Conservation (phyloP, 2,329 filamentous ascomycete species). For the Diaporthe sp. region DNA sequence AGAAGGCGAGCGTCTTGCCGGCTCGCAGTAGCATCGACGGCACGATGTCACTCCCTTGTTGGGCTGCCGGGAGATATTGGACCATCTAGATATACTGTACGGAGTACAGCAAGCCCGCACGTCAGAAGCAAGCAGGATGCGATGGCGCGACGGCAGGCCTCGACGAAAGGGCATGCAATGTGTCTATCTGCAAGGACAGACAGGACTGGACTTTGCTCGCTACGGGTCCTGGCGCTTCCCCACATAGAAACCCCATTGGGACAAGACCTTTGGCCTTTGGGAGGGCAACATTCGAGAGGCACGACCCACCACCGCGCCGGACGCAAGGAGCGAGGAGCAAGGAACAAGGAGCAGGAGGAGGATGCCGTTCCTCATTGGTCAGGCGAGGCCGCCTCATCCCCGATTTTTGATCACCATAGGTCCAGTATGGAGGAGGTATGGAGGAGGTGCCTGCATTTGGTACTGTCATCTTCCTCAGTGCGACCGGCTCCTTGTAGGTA, state of each 20-base stretch:
- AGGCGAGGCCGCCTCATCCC: constrained; percentile 22
- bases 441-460: not conserved
- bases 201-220: not conserved
- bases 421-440: not conserved
- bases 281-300: not conserved
- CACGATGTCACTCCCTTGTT: not conserved
- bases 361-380: not conserved
- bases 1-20: not conserved
- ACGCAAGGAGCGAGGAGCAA: not conserved
- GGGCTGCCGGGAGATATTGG: not conserved
- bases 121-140: constrained; percentile 13
- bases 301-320: not conserved
- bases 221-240: constrained; percentile 2
- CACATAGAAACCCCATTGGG: not conserved
- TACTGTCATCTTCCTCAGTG: constrained; percentile 27
- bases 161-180: not conserved
- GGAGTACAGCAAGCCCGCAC: not conserved
- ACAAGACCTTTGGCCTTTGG: not conserved
- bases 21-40: not conserved
- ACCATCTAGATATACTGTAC: no score
- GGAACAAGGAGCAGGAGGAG: not conserved
- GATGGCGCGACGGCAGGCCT: not conserved
- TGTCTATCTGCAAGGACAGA: not conserved
- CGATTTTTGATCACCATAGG: not conserved
- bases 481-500: not conserved